phyloP scores from a whole-genome alignment of 163 green algal species.

The Volvox carteri region DNA sequence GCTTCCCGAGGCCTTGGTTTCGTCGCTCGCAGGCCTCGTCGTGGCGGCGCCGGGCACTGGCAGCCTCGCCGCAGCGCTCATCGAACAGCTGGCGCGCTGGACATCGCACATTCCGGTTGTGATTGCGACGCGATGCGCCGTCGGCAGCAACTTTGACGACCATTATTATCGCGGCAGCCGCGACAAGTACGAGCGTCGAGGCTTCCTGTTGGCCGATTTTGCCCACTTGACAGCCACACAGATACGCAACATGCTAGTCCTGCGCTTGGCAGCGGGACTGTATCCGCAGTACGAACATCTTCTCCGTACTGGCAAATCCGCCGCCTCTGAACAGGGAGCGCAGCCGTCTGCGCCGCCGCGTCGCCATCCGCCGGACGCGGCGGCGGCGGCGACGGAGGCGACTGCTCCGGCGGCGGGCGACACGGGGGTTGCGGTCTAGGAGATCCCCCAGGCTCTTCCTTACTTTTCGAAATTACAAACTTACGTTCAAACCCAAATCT shows the following conservation, averaged over 20 bases:
- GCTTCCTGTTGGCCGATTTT: conserved; percentile 56
- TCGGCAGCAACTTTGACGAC: conserved; percentile 55
- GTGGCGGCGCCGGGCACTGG: conserved; percentile 60
- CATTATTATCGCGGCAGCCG: conserved; percentile 42
- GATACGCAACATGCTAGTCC: conserved; percentile 19
- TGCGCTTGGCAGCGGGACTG: conserved; percentile 27
- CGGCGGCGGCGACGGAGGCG: no score
- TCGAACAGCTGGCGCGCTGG: conserved; percentile 45
- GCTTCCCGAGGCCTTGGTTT: conserved; percentile 38
- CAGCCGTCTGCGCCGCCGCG: no score
- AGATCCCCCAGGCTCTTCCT: no score
- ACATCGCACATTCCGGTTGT: conserved; percentile 53
- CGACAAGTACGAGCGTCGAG: conserved; percentile 50
- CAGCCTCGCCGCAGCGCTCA: conserved; percentile 40
- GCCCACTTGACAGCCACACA: conserved; percentile 54
- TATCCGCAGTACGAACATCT: conserved; percentile 24
- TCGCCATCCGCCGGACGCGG: no score
- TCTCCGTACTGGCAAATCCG: no score
- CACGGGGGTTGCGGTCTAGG: no score
- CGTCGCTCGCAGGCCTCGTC: conserved; percentile 52
- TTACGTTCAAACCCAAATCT: no score
- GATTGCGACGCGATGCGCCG: conserved; percentile 41
- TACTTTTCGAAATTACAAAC: no score
- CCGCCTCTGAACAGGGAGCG: no score
- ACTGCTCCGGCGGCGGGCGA: no score